These are phyloP conservation scores for thale cress (Arabidopsis thaliana) DNA, from an alignment of 345 rosid genomes.

Conservation along the genomic window TAIR10.1 NC_003074.8:9318501-9319000, in stretches of 20 bases:
- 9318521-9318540: conserved; percentile 80
- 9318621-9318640: conserved; percentile 65
- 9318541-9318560: conserved; percentile 84
- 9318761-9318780: conserved; percentile 74
- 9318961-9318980: conserved; percentile 67
- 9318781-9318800: conserved; percentile 62
- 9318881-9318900: conserved; percentile 73
- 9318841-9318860: conserved; percentile 56
- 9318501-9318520: conserved; percentile 70
- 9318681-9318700: conserved; percentile 86
- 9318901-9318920: conserved; percentile 85
- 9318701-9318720: conserved; percentile 89
- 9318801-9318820: conserved; percentile 74
- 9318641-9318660: conserved; percentile 88
- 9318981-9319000: conserved; percentile 74
- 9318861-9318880: conserved; percentile 82
- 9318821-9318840: conserved; percentile 76
- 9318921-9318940: conserved; percentile 88
- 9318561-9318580: conserved; percentile 92
- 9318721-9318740: conserved; percentile 87
- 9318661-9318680: conserved; percentile 94
- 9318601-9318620: conserved; percentile 70
- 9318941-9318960: conserved; percentile 77
- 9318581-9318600: conserved; percentile 81
- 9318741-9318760: conserved; percentile 89